A percentile compares a stretch with the other conserved stretches of the same genome.
These are phyloP conservation scores for Castanea mollissima DNA, from an alignment of 306 rosid species.

Conservation along the genomic window DNA sequence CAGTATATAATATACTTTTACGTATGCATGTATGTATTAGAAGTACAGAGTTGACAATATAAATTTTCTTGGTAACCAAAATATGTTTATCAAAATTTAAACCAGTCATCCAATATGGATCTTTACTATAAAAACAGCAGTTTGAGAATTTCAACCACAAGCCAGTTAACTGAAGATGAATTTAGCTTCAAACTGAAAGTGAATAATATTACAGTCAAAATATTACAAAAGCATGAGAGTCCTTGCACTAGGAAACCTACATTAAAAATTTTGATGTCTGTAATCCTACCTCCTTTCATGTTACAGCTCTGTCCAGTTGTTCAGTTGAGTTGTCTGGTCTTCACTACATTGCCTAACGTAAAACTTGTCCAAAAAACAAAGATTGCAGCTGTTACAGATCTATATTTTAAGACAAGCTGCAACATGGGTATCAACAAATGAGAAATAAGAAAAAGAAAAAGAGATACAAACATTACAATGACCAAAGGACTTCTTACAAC, in stretches of 20 bases:
- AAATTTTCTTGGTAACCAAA: background rate
- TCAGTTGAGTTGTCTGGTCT: constrained; percentile 47
- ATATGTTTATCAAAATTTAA: background rate
- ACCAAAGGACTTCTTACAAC: constrained; percentile 36
- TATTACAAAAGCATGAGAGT: constrained; percentile 45
- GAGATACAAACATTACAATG: constrained; percentile 35
- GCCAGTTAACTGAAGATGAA: constrained; percentile 32
- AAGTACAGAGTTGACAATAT: background rate
- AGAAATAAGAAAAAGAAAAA: constrained; percentile 37
- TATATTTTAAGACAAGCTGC: constrained; percentile 13
- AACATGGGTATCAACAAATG: constrained; percentile 30
- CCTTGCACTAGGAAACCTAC: constrained; percentile 34
- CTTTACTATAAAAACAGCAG: constrained; percentile 14
- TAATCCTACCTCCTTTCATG: constrained; percentile 55
- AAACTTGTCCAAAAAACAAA: constrained; percentile 46
- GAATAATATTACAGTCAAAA: constrained; percentile 34
- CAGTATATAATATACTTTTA: background rate
- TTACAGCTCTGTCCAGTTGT: constrained; percentile 54
- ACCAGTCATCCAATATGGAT: constrained; percentile 12
- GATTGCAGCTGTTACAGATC: constrained; percentile 39
- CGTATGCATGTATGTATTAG: too few relatives aligned
- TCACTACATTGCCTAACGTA: constrained; percentile 44
- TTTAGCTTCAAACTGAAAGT: constrained; percentile 45
- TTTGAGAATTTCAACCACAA: constrained; percentile 26
- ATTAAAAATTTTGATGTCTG: constrained; percentile 36